Percentiles rank a stretch among this genome's conserved stretches.
These are phyloP conservation scores for Taiwanofungus camphoratus DNA, from an alignment of 1,284 basidiomycete species.

Conservation along the genomic window DNA sequence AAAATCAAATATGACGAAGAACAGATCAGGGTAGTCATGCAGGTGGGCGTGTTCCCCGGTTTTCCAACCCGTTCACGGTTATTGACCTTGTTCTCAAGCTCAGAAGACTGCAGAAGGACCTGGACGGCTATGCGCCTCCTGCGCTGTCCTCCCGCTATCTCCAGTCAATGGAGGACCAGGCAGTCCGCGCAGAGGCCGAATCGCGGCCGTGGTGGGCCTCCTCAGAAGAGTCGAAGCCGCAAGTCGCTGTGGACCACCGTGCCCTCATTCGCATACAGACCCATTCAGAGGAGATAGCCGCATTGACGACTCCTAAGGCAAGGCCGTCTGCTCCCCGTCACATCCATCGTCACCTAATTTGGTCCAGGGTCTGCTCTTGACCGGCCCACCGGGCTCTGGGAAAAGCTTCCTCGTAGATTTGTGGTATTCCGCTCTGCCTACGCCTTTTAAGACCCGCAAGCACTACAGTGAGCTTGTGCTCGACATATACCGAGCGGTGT, in stretches of 20 bases:
- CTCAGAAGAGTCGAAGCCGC: constrained; percentile 12
- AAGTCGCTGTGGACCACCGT: constrained; percentile 14
- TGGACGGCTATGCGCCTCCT: constrained; percentile 46
- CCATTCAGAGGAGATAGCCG: constrained; percentile 54
- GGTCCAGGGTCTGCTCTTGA: constrained; percentile 63
- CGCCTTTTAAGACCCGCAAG: constrained; percentile 54
- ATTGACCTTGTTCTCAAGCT: constrained; percentile 29
- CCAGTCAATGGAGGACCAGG: constrained; percentile 9
- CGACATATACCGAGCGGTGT: constrained; percentile 61
- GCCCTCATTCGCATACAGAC: constrained; percentile 47
- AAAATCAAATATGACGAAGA: constrained; percentile 56
- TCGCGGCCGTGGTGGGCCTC: constrained; percentile 26
- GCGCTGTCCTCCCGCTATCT: constrained; percentile 30
- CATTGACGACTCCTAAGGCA: constrained; percentile 54
- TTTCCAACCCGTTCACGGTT: neutral
- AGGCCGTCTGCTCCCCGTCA: constrained; percentile 3
- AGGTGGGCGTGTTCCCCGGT: constrained; percentile 34
- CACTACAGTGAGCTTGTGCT: constrained; percentile 69
- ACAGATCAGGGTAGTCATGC: constrained; percentile 61
- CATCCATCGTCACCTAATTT: constrained; percentile 1
- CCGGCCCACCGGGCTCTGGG: constrained; percentile 75
- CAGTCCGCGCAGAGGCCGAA: constrained; percentile 10
- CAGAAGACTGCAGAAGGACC: constrained; percentile 38
- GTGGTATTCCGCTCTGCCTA: constrained; percentile 56
- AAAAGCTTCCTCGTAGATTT: constrained; percentile 69